phyloP scores from a whole-genome alignment of 2,329 filamentous ascomycete genomes.

The Cytospora piceicola region DNA sequence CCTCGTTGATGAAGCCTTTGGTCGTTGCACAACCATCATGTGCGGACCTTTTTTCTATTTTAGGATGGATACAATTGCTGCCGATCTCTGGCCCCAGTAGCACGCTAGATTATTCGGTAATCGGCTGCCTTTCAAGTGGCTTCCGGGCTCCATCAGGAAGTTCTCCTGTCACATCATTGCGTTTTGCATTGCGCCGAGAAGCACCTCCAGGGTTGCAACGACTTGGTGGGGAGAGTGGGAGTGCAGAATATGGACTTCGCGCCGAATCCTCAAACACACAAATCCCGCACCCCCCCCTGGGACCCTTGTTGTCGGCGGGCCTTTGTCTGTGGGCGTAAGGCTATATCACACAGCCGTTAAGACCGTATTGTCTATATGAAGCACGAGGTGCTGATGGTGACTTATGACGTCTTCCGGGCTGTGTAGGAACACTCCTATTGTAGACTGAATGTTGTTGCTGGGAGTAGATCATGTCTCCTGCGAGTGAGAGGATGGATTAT shows the following conservation, averaged over 20 bases:
- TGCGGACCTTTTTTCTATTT: conserved; percentile 4
- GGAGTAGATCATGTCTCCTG: background rate
- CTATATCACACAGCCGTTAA: conserved; percentile 27
- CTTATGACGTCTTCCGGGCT: background rate
- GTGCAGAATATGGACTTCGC: conserved; percentile 9
- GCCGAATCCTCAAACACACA: conserved; percentile 12
- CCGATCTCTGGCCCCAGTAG: conserved; percentile 1
- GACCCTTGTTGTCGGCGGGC: conserved; percentile 7
- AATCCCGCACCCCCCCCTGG: conserved; percentile 9
- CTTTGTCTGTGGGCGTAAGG: conserved; percentile 17
- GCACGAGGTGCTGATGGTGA: conserved; percentile 9
- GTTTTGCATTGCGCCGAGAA: conserved; percentile 28
- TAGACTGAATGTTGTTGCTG: background rate
- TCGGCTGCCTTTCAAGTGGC: conserved; percentile 26
- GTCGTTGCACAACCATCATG: background rate
- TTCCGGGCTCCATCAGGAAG: conserved; percentile 27
- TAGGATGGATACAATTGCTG: background rate
- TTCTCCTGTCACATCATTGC: conserved; percentile 28
- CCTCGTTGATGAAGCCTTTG: background rate
- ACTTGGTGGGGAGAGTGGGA: conserved; percentile 10
- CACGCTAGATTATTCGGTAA: conserved; percentile 28
- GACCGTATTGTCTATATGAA: conserved; percentile 11
- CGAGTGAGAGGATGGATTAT: background rate
- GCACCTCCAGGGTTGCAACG: conserved; percentile 23
- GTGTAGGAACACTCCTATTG: background rate